Conservation (phyloP, 768 basidiomycete species). For the Tremella yokohamensis region DNA sequence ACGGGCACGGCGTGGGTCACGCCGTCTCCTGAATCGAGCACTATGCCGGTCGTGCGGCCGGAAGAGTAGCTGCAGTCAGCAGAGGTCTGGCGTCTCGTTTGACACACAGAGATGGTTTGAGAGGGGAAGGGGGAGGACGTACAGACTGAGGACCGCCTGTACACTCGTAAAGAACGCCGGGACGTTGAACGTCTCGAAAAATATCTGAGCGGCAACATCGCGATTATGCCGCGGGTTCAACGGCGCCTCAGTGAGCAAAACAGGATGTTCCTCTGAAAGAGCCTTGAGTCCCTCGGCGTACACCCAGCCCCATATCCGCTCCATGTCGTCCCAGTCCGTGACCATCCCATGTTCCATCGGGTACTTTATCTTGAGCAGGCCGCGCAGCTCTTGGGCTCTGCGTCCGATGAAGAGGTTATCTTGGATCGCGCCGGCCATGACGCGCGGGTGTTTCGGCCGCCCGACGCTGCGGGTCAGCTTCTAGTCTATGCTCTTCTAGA, state of each 20-base stretch:
- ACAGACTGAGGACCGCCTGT: slow-evolving; percentile 95
- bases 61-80: slow-evolving; percentile 77
- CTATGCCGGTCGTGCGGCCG: slow-evolving; percentile 97
- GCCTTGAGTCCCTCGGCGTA: slow-evolving; percentile 94
- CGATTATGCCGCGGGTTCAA: slow-evolving; percentile 94
- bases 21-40: slow-evolving; percentile 96
- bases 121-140: too few relatives aligned
- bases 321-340: slow-evolving; percentile 99
- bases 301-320: slow-evolving; percentile 97
- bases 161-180: slow-evolving; percentile 95
- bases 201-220: slow-evolving; percentile 95
- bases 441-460: slow-evolving; percentile 91
- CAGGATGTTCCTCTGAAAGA: slow-evolving; percentile 97
- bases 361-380: slow-evolving; percentile 94
- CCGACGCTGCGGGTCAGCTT: slow-evolving; percentile 64
- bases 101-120: background rate
- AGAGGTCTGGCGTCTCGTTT: background rate
- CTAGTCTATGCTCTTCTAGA: background rate
- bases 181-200: slow-evolving; percentile 99
- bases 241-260: slow-evolving; percentile 93
- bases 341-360: slow-evolving; percentile 99
- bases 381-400: slow-evolving; percentile 91
- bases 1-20: slow-evolving; percentile 98
- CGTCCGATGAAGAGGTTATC: slow-evolving; percentile 95
- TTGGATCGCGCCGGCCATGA: slow-evolving; percentile 90